Evolutionary conservation across 108 stramenopile species (phyloP), one percentile per base, ranked within the genome.

Genomic region (Seminavis robusta): DNA sequence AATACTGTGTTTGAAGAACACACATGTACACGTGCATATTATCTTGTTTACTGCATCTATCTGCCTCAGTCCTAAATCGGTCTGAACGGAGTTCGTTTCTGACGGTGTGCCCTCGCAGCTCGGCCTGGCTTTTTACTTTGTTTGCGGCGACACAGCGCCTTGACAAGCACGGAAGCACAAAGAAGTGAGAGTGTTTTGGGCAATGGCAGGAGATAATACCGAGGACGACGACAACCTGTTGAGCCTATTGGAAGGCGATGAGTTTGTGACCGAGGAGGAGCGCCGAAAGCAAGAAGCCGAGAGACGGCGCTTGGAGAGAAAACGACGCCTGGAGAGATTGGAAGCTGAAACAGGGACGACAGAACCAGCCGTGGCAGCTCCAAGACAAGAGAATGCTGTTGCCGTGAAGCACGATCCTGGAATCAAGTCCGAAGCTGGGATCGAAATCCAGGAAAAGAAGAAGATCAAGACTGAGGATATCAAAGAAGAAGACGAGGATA

Each of bases 271-370:
- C 11, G 63, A 75, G 56, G 33, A 33, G 17, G 32, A 53, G 15
- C 31, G 34, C n/a, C 33, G 34, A 34, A 33, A 53, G 34, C 16
- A n/a, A 5, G 52, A 53, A 53, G 52, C 52, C n/a, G 20, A 38
- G 30, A 21, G 52, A 16, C 31, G 34, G 4, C 52, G 52, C n/a
- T 17, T 20, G 36, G 15, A 36, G 30, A 29, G 36, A 4, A 6
- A 33, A 32, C 20, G 5, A 23, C 47, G 47, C 28, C 26, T 48
- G 15, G 20, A 27, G n/a, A 15, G 16, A 48, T 28, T 48, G 47
- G 25, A 48, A 28, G 25, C 23, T 73, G 76, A 51, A 64, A 79
- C 33, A 32, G 63, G 3, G 74, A 79, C 49, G 83, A 77, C 23
- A 52, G 23, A 54, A 51, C 37, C n/a, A 20, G 17, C 21, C 58